phyloP scores from a whole-genome alignment of 768 basidiomycete species.

The Lactarius sanguifluus region DNA sequence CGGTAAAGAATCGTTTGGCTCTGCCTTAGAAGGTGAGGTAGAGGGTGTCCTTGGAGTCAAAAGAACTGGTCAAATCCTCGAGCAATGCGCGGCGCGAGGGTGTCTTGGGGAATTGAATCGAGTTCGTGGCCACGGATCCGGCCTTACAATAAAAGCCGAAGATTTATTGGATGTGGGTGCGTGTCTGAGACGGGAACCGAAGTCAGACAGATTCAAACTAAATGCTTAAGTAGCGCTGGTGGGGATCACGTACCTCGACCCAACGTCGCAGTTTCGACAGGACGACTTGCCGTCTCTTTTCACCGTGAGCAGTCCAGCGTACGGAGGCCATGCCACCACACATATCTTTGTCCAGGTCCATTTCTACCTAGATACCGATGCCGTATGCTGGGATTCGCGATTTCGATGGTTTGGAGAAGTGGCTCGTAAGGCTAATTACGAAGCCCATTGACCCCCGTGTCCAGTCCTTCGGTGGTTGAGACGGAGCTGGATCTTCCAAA shows the following conservation, averaged over 20 bases:
- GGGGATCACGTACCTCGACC: constrained; percentile 50
- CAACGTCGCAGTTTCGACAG: constrained; percentile 61
- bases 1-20: constrained; percentile 44
- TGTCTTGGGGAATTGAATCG: constrained; percentile 60
- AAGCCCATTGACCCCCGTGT: constrained; percentile 79
- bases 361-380: constrained; percentile 83
- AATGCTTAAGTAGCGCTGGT: background rate
- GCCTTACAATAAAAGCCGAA: constrained; percentile 30
- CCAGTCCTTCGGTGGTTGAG: constrained; percentile 61
- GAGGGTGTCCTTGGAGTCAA: constrained; percentile 41
- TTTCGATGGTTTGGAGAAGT: constrained; percentile 63
- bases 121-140: constrained; percentile 46
- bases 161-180: constrained; percentile 37
- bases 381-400: constrained; percentile 80
- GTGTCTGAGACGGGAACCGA: constrained; percentile 52
- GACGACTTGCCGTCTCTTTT: constrained; percentile 59
- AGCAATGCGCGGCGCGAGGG: constrained; percentile 47
- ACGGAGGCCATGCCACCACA: constrained; percentile 84
- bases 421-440: constrained; percentile 67
- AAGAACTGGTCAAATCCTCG: constrained; percentile 39
- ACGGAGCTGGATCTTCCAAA: constrained; percentile 24
- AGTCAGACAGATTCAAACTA: constrained; percentile 36
- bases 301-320: constrained; percentile 75
- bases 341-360: constrained; percentile 81
- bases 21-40: constrained; percentile 24